Conservation (phyloP, 495 filamentous ascomycete genomes). For the Aspergillus nidulans region DNA sequence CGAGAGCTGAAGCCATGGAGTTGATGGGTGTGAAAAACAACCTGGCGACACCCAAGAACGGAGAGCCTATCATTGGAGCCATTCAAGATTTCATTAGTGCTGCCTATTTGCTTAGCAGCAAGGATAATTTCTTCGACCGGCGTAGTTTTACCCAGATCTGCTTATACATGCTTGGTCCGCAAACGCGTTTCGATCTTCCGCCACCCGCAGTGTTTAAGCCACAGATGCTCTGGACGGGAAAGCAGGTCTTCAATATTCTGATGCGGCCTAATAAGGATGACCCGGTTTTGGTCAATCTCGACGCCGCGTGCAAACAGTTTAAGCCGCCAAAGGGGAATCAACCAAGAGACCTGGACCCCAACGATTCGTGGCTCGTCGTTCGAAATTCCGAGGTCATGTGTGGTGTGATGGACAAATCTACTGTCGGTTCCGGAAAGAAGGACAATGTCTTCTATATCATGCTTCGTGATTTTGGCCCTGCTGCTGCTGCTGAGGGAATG, state of each 20-base stretch:
- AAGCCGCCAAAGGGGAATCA: constrained; percentile 47
- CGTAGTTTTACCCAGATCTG: constrained; percentile 82
- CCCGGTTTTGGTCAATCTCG: constrained; percentile 81
- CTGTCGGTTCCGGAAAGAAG: constrained; percentile 93
- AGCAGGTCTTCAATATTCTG: constrained; percentile 92
- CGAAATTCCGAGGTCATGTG: constrained; percentile 98
- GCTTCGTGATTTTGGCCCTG: constrained; percentile 86
- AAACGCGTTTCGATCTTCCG: constrained; percentile 76
- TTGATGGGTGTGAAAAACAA: constrained; percentile 99
- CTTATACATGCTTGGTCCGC: constrained; percentile 86
- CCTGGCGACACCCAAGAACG: constrained; percentile 90
- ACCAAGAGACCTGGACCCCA: constrained; percentile 67
- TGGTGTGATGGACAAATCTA: constrained; percentile 95
- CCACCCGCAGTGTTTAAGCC: constrained; percentile 83
- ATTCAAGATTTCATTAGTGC: constrained; percentile 99
- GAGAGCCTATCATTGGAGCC: constrained; percentile 95
- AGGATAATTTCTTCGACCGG: constrained; percentile 88
- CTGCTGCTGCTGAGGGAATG: constrained; percentile 86
- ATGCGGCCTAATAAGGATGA: constrained; percentile 85
- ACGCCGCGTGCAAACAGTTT: constrained; percentile 85
- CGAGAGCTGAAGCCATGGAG: constrained; percentile 88
- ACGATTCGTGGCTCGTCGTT: constrained; percentile 86
- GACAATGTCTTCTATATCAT: constrained; percentile 97
- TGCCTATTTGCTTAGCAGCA: constrained; percentile 84
- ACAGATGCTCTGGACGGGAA: constrained; percentile 89